Evolutionary conservation across 441 rosid genomes (phyloP).

Genomic region (Corymbia citriodora): DNA sequence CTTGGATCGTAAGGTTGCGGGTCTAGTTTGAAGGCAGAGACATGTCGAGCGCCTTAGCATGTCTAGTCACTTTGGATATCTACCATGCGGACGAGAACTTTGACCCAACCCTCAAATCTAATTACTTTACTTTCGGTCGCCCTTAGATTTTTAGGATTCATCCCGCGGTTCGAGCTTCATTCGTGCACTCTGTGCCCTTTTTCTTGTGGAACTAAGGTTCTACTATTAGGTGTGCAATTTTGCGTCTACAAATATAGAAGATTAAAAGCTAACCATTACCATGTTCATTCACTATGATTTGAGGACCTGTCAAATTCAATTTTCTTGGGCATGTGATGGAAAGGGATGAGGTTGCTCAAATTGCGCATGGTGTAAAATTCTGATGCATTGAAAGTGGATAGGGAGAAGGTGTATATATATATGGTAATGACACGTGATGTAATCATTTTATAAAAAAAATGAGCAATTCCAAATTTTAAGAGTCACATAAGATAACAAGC

Average conservation of each 20-base stretch:
- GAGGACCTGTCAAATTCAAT: neutral
- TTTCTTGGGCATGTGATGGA: neutral
- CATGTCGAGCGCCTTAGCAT: neutral
- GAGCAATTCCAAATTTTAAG: neutral
- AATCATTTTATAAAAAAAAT: neutral
- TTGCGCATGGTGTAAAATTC: neutral
- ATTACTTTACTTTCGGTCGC: neutral
- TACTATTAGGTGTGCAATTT: neutral
- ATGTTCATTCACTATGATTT: neutral
- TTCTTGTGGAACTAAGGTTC: neutral
- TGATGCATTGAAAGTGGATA: neutral
- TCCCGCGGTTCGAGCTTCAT: neutral
- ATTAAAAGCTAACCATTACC: neutral
- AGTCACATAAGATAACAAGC: neutral
- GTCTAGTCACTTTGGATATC: neutral
- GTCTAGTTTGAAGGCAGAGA: neutral
- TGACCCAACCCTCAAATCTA: neutral
- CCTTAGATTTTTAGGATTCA: neutral
- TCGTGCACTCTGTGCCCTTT: neutral
- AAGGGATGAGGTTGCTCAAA: neutral
- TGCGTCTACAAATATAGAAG: neutral
- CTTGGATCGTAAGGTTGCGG: neutral
- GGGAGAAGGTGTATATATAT: neutral
- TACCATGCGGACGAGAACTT: neutral
- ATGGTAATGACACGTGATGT: no score